phyloP scores from a whole-genome alignment of 352 stramenopile species.

The Vaucheria bursata region DNA sequence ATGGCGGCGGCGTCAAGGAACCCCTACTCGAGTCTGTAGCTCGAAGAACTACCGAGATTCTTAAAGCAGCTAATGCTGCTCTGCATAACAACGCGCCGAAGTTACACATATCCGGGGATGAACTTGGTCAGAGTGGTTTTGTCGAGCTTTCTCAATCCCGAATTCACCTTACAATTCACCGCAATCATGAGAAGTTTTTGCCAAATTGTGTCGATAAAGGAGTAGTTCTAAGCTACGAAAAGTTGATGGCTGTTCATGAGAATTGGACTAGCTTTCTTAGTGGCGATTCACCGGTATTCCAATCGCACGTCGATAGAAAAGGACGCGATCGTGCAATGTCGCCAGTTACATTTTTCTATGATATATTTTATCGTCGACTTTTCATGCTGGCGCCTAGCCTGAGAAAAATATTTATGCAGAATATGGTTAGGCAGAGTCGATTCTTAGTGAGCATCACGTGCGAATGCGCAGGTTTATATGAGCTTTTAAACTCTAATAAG shows the following conservation, averaged over 20 bases:
- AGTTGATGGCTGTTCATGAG: neutral
- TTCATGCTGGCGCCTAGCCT: neutral
- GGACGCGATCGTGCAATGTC: neutral
- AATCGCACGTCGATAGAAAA: neutral
- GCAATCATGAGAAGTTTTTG: neutral
- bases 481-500: neutral
- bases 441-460: neutral
- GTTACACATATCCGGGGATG: no score
- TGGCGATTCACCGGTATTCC: neutral
- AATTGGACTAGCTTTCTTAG: neutral
- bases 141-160: no score
- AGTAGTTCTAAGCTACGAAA: neutral
- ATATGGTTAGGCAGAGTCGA: conserved; percentile 5
- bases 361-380: neutral
- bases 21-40: no score
- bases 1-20: no score
- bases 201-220: neutral
- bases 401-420: neutral
- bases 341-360: conserved; percentile 8
- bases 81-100: no score
- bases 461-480: neutral
- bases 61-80: no score
- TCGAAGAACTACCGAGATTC: no score
- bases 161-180: neutral
- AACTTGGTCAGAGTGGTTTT: no score